Conservation (phyloP, 345 rosid genomes). For the Brassica juncea region DNA sequence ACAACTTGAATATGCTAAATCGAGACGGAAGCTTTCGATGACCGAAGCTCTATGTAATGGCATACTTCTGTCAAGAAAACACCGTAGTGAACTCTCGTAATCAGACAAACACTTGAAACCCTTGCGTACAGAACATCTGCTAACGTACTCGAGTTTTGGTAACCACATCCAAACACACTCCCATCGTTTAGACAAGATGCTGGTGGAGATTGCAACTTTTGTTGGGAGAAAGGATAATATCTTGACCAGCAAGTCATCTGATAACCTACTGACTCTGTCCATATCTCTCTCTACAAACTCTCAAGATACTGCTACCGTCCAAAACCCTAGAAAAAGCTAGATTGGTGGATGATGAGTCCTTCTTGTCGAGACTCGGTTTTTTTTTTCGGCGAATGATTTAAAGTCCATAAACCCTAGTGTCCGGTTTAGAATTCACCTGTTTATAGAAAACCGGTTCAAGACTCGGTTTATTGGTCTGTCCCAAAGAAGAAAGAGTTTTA, state of each 20-base stretch:
- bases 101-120: background rate
- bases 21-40: background rate
- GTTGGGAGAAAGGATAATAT: slow-evolving; percentile 18
- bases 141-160: background rate
- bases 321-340: background rate
- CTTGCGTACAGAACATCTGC: background rate
- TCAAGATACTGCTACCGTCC: background rate
- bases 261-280: background rate
- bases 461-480: background rate
- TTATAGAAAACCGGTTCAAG: background rate
- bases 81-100: background rate
- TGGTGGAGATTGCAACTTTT: slow-evolving; percentile 11
- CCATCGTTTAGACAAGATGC: background rate
- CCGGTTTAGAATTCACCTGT: background rate
- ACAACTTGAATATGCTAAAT: background rate
- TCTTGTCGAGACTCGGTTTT: background rate
- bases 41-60: slow-evolving; percentile 12
- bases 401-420: background rate
- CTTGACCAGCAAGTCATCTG: slow-evolving; percentile 17
- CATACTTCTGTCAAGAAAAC: background rate
- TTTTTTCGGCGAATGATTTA: background rate
- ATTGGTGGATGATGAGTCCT: background rate
- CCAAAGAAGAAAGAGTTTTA: background rate
- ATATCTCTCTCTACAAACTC: background rate
- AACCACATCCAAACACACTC: slow-evolving; percentile 20